phyloP scores from a whole-genome alignment of 495 filamentous ascomycete species.

The Hypoxylon rickii region DNA sequence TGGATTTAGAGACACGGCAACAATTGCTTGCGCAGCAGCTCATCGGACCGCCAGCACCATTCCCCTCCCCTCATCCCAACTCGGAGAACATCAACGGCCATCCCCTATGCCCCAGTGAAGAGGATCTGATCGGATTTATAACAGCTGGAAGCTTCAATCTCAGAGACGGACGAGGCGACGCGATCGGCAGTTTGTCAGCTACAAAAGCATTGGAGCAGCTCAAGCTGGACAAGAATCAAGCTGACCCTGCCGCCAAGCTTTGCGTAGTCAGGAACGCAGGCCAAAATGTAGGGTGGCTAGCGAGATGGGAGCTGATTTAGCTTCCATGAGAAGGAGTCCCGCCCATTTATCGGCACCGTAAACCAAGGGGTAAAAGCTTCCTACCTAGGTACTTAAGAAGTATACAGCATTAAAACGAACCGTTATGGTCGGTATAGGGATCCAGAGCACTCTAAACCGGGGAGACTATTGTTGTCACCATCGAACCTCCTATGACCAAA shows the following conservation, averaged over 20 bases:
- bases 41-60: conserved; percentile 38
- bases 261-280: conserved; percentile 85
- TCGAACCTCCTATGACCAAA: too few species aligned
- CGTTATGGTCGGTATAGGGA: too few species aligned
- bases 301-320: conserved; percentile 74
- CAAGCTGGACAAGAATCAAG: conserved; percentile 38
- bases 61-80: conserved; percentile 32
- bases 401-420: neutral
- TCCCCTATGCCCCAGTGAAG: conserved; percentile 69
- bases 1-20: conserved; percentile 50
- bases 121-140: conserved; percentile 88
- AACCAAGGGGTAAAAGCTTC: neutral
- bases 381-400: neutral
- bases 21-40: conserved; percentile 59
- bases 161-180: conserved; percentile 73
- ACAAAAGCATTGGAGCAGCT: conserved; percentile 55
- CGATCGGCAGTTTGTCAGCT: conserved; percentile 72
- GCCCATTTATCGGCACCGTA: conserved; percentile 6
- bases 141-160: conserved; percentile 86
- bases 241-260: conserved; percentile 50
- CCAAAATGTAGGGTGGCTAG: conserved; percentile 75
- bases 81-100: conserved; percentile 54
- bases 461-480: too few species aligned
- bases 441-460: too few species aligned
- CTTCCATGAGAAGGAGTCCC: neutral